Base-by-base conservation (phyloP, 768 basidiomycete species). In the Albatrellus ellisii region DNA sequence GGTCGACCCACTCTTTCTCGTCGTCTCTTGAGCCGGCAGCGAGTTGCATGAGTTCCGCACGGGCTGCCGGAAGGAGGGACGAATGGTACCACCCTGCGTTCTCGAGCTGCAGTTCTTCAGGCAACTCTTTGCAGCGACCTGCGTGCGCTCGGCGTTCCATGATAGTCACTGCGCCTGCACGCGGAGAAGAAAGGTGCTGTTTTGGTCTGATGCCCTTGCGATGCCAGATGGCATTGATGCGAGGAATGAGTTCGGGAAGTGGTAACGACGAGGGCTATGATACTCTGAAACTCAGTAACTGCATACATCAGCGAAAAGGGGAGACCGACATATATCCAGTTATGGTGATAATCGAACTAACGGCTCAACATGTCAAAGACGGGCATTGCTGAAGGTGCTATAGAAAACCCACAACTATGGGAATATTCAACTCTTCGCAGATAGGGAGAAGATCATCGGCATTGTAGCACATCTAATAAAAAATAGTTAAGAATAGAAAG, bases 101-200 rank as follows among this genome's bases (percentile, higher is more conserved):
- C 27, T 53, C 49, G 43, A 24, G 46, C 72, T 73, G 79, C 63
- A 83, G 77, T 45, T 80, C 79, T 47, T 74, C 71, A 0, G 79
- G 79, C 22, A 94, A 62, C 22, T 52, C 59, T 50, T 79, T 65
- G 54, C 87, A 91, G 17, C 90, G 69, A 53, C 91, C 85, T 0
- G 89, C 72, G 54, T 95, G 91, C 4, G 88, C 89, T 46, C 91
- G 69, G 49, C 75, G 63, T 57, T 92, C 87, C 82, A 90, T 91
- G 21, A 87, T 59, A 2, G 74, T 78, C 27, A 73, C 72, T 4
- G 90, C 88, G 2, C 90, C 89, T 2, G 77, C 73, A n/a, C 89
- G 67, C n/a, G 82, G 77, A 52, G 91, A 87, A 37, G 84, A 89
- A 9, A 94, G 72, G 60, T 97, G 92, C 55, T 94, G 91, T 61